phyloP scores from a whole-genome alignment of 805 yeast species.

The Yamadazyma olivae region DNA sequence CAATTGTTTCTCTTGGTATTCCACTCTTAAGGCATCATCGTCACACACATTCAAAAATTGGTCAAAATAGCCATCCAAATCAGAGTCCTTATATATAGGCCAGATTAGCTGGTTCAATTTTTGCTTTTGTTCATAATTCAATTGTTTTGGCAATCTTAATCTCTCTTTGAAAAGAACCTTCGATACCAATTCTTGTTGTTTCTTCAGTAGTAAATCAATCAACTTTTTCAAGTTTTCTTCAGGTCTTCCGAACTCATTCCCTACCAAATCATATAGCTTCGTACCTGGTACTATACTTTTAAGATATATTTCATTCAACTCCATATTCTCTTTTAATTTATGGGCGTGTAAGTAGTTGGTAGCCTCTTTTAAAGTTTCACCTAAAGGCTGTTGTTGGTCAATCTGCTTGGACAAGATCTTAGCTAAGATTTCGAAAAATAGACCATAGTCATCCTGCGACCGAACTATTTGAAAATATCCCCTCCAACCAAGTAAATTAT shows the following conservation, averaged over 20 bases:
- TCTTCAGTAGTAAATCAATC: conserved; percentile 35
- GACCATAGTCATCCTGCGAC: conserved; percentile 31
- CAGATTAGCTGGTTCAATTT: conserved; percentile 40
- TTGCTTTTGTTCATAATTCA: conserved; percentile 38
- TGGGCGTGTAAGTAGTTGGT: conserved; percentile 41
- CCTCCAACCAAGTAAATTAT: conserved; percentile 71
- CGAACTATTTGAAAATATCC: conserved; percentile 58
- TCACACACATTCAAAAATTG: conserved; percentile 53
- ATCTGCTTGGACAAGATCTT: conserved; percentile 41
- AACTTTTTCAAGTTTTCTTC: conserved; percentile 43
- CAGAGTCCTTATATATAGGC: conserved; percentile 48
- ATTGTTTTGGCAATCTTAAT: conserved; percentile 43
- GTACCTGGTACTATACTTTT: conserved; percentile 55
- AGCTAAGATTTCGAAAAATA: conserved; percentile 48
- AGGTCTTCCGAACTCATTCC: conserved; percentile 41
- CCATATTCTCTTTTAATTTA: conserved; percentile 22
- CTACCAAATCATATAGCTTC: conserved; percentile 50
- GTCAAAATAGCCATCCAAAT: conserved; percentile 52
- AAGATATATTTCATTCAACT: conserved; percentile 47
- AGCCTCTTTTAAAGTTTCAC: conserved; percentile 49
- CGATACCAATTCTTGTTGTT: conserved; percentile 43
- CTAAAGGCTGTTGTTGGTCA: conserved; percentile 42
- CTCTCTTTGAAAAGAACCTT: conserved; percentile 44
- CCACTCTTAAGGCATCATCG: conserved; percentile 59
- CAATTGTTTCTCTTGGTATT: conserved; percentile 58